Conservation (phyloP, 1,284 basidiomycete genomes). For the Pyrrhoderma lamaoense region DNA sequence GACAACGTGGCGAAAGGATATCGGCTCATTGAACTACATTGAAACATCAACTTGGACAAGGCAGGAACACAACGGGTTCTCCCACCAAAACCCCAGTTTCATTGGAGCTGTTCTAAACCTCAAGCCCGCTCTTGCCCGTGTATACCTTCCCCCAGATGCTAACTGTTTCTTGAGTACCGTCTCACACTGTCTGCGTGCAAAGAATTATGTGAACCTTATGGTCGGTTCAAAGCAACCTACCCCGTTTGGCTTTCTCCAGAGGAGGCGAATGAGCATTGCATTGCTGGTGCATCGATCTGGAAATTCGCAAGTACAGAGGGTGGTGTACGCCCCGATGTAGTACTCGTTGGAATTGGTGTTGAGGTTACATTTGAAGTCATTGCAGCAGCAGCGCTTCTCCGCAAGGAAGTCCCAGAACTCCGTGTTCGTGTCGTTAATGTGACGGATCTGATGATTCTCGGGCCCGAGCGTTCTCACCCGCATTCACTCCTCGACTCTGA, state of each 20-base stretch:
- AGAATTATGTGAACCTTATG: slow-evolving; percentile 82
- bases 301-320: slow-evolving; percentile 66
- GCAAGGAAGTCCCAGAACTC: slow-evolving; percentile 52
- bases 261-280: slow-evolving; percentile 64
- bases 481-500: slow-evolving; percentile 62
- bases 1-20: slow-evolving; percentile 65
- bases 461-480: slow-evolving; percentile 60
- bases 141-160: slow-evolving; percentile 87
- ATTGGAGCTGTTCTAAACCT: slow-evolving; percentile 77
- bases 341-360: slow-evolving; percentile 68
- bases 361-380: slow-evolving; percentile 74
- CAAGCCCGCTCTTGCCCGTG: slow-evolving; percentile 66
- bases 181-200: slow-evolving; percentile 74
- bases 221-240: slow-evolving; percentile 81
- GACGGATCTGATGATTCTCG: slow-evolving; percentile 77
- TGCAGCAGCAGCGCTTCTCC: slow-evolving; percentile 68
- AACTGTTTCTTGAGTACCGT: slow-evolving; percentile 79
- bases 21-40: slow-evolving; percentile 77
- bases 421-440: slow-evolving; percentile 79
- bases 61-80: slow-evolving; percentile 74
- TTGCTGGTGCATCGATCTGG: slow-evolving; percentile 71
- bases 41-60: slow-evolving; percentile 84
- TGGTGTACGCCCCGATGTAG: slow-evolving; percentile 61
- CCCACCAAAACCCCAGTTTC: slow-evolving; percentile 83
- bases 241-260: slow-evolving; percentile 60